Evolutionary conservation across 495 filamentous ascomycete species (phyloP), one percentile per base, ranked within the genome.

Genomic region (Pyronema omphalodes): DNA sequence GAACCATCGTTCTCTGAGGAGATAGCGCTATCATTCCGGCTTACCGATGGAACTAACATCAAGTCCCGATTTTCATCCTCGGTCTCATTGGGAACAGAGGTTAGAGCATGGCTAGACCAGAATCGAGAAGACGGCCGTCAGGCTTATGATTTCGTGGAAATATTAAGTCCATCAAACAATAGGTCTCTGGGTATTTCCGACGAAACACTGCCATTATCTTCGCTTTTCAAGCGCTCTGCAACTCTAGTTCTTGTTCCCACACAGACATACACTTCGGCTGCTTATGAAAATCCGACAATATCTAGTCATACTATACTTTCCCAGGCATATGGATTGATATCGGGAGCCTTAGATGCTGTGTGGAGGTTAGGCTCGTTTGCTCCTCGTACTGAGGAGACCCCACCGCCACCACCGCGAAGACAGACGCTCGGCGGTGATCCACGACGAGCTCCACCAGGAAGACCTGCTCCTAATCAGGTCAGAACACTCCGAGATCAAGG

Each of bases 71-170:
- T 96, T 64, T 68, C 74, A 0, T 74, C 78, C 44, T 70, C 69
- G 0, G 71, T 76, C 9, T 84, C 76, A 11, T 73, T 95, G n/a
- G 55, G 69, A 9, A 68, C 61, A 6, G 76, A 84, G 39, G 83
- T 96, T 2, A 75, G 89, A 3, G 59, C 72, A 4, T 95, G 86
- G 85, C 71, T 96, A 9, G 44, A 47, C 52, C 57, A 66, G 36
- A 47, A 64, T 61, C 55, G 41, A 35, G 37, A 44, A 50, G 58
- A 64, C 33, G 51, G 48, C 36, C 55, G 58, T 53, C 67, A 67
- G 34, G 81, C 83, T 3, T 96, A 87, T 65, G 82, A 76, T 34
- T 86, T 96, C 68, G 87, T 88, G 60, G 78, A 89, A 36, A 80
- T 95, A 34, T 71, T 91, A 0, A 79, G 84, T 0, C 91, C 89